These are phyloP conservation scores for Xylariaceae sp. DNA, from an alignment of 2,329 filamentous ascomycete species.

Conservation along the genomic window DNA sequence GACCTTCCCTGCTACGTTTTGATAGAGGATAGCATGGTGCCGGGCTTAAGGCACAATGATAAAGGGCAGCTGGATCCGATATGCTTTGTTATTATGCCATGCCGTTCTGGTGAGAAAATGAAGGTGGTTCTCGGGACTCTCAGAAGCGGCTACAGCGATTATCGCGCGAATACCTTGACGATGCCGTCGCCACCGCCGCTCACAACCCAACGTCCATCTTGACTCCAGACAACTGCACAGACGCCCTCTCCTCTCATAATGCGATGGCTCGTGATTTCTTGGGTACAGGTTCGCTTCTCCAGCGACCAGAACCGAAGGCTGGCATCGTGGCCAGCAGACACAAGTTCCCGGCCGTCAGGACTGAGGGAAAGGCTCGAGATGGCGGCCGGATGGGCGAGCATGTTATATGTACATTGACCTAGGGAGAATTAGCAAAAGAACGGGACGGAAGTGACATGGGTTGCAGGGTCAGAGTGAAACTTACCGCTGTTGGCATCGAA, in stretches of 20 bases:
- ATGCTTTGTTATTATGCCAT: too few relatives aligned
- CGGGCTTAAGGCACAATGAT: too few relatives aligned
- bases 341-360: conserved; percentile 88
- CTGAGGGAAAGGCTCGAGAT: conserved; percentile 90
- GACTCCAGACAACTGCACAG: conserved; percentile 91
- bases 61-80: too few relatives aligned
- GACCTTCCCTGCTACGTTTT: too few relatives aligned
- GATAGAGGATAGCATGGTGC: too few relatives aligned
- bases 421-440: conserved; percentile 2
- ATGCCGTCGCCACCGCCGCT: conserved; percentile 92
- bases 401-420: conserved; percentile 99
- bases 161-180: conserved; percentile 81
- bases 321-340: conserved; percentile 93
- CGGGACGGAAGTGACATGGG: not conserved
- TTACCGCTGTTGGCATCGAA: conserved; percentile 98
- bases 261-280: conserved; percentile 90
- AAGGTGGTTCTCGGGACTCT: not conserved
- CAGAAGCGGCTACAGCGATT: not conserved
- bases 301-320: conserved; percentile 95
- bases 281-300: conserved; percentile 90
- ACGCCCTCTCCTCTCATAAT: conserved; percentile 96
- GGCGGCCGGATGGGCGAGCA: conserved; percentile 91
- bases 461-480: conserved; percentile 37
- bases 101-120: too few relatives aligned
- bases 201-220: conserved; percentile 90